Conservation (phyloP, 1,284 basidiomycete genomes). For the Meripilus lineatus region DNA sequence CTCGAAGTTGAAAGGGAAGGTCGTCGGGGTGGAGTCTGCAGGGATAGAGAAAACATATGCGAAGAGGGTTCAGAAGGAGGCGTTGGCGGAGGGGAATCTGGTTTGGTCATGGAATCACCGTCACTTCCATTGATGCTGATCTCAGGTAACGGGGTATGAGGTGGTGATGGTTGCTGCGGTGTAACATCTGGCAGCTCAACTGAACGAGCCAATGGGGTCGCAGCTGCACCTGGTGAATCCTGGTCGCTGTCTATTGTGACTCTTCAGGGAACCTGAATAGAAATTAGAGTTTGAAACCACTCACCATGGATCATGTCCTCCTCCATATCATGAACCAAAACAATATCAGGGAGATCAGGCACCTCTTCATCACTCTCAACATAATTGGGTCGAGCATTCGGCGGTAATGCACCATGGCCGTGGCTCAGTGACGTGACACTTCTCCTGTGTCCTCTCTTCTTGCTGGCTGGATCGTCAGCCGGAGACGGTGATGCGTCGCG, state of each 20-base stretch:
- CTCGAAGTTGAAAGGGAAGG: constrained; percentile 36
- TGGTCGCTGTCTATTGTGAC: constrained; percentile 33
- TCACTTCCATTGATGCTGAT: too few relatives aligned
- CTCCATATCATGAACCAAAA: too few relatives aligned
- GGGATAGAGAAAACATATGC: constrained; percentile 17
- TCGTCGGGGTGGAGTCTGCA: constrained; percentile 48
- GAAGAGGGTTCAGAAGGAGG: constrained; percentile 16
- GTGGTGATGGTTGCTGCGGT: constrained; percentile 16
- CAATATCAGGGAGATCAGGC: constrained; percentile 1
- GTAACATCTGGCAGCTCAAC: constrained; percentile 22
- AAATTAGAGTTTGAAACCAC: constrained; percentile 11
- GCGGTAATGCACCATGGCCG: too few relatives aligned
- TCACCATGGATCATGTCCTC: constrained; percentile 31
- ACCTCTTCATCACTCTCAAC: constrained; percentile 10
- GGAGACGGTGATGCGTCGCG: too few relatives aligned
- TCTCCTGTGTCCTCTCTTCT: constrained; percentile 24
- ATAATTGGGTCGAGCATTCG: constrained; percentile 13
- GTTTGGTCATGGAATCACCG: constrained; percentile 12
- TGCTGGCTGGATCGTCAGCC: constrained; percentile 6
- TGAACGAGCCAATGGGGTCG: constrained; percentile 36
- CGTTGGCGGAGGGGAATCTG: constrained; percentile 10
- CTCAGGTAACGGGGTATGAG: constrained; percentile 15
- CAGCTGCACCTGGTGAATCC: constrained; percentile 24
- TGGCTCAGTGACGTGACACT: constrained; percentile 19
- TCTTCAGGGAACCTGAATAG: not conserved